A percentile compares a stretch with the other conserved stretches of the same genome.
These are phyloP conservation scores for Erythrophleum ivorense DNA, from an alignment of 331 rosid species.

Conservation along the genomic window DNA sequence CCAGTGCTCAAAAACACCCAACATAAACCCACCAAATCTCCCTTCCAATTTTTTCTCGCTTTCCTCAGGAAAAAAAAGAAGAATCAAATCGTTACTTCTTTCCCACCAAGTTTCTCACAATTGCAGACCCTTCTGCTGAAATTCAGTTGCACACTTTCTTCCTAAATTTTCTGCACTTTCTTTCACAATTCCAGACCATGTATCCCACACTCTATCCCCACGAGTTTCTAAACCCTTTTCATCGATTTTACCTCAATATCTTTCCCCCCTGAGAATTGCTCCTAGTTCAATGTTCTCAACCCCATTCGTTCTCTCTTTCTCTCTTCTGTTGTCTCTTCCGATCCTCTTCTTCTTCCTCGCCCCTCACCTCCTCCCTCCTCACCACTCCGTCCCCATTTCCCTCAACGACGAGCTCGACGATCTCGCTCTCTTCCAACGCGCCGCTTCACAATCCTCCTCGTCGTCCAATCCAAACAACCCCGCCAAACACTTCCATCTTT, in stretches of 20 bases:
- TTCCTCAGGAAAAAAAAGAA: not conserved
- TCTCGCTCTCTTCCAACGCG: constrained; percentile 71
- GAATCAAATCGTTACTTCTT: not conserved
- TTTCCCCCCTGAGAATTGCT: constrained; percentile 43
- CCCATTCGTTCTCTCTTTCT: constrained; percentile 71
- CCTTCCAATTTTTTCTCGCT: not conserved
- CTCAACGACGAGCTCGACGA: constrained; percentile 75
- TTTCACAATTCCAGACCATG: constrained; percentile 31
- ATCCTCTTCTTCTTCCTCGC: constrained; percentile 72
- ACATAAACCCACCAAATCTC: too few relatives aligned
- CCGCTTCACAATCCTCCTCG: constrained; percentile 40
- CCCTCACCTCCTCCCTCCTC: constrained; percentile 69
- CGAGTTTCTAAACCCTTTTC: constrained; percentile 23
- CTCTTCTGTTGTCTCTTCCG: constrained; percentile 86
- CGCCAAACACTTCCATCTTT: constrained; percentile 63
- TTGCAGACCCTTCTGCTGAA: not conserved
- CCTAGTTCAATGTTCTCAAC: constrained; percentile 73
- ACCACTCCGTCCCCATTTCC: constrained; percentile 55
- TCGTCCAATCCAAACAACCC: constrained; percentile 40
- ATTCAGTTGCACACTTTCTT: not conserved
- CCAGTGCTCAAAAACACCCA: too few relatives aligned
- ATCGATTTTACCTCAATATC: not conserved
- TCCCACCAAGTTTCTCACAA: not conserved
- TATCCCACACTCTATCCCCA: constrained; percentile 9
- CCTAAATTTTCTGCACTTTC: not conserved